Evolutionary conservation across 2,329 filamentous ascomycete genomes (phyloP), one percentile per base, ranked within the genome.

Genomic region (Calonectria pteridis): DNA sequence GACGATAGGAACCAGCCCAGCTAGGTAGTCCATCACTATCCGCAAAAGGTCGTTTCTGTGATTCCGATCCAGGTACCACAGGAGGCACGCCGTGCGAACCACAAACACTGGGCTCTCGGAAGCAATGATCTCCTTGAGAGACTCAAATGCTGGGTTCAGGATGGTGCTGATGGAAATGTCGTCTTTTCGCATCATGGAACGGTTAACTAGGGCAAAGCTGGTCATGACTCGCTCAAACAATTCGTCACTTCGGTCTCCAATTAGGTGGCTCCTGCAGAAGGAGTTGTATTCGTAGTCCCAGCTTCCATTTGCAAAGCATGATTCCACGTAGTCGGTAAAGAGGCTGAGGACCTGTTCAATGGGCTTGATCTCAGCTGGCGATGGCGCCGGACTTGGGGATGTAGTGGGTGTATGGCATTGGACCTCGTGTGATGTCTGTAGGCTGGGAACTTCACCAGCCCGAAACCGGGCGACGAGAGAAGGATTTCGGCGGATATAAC

Each of bases 401-500:
- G 82, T 78, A 9, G 78, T 76, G 10, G 83, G 83, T 7, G 83
- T 83, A 51, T 77, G 78, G 43, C 83, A 84, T 58, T 82, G 79
- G 14, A 84, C 83, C 59, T 84, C 83, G 33, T 78, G 69, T 3
- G 76, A 75, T 0, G 83, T 82, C 70, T 84, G 82, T 3, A 78
- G 71, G 66, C 77, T 83, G 31, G 83, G 83, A 4, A 78, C 72
- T 18, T 83, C 76, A 18, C 83, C 83, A 10, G 81, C 81, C 23
- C 76, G 78, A 50, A 83, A 82, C 5, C 79, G 81, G 50, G 82
- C 78, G 28, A 84, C 78, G 13, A 84, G 78, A 1, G 79, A 77
- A 6, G 84, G 85, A 64, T 85, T 86, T 3, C 84, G 80, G 73
- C 85, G 84, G 35, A 86, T 78, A 50, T 86, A 86, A 43, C 85